Evolutionary conservation across 495 filamentous ascomycete genomes (phyloP).

Genomic region (Mycothermus thermophilus): DNA sequence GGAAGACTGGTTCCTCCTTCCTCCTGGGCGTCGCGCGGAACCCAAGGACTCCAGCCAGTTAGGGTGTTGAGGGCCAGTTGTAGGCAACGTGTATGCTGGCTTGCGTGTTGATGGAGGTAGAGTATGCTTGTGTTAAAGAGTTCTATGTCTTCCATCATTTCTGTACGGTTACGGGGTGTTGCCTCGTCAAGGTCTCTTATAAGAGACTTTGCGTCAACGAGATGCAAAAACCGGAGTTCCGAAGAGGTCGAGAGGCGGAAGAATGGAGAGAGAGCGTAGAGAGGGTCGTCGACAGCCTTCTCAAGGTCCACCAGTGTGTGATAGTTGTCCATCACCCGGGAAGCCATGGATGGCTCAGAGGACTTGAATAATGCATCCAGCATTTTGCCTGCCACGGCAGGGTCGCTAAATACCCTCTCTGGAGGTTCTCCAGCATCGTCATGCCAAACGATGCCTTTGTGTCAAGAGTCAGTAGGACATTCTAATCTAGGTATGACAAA

Average conservation of each 20-base stretch:
- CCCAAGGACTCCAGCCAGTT: too few species aligned
- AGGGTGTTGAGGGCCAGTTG: too few species aligned
- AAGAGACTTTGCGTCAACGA: constrained; percentile 8
- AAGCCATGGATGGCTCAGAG: background rate
- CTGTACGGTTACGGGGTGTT: background rate
- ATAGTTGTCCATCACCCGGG: constrained; percentile 4
- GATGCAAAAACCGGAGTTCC: constrained; percentile 17
- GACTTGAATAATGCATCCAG: background rate
- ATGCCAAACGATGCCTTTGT: background rate
- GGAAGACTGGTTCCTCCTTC: too few species aligned
- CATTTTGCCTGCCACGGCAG: background rate
- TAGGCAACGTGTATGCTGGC: too few species aligned
- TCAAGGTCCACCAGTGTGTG: constrained; percentile 8
- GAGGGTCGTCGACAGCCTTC: constrained; percentile 9
- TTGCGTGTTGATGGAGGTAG: too few species aligned
- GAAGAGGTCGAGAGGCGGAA: constrained; percentile 13
- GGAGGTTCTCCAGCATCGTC: background rate
- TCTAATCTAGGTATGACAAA: constrained; percentile 3
- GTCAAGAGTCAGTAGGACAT: too few species aligned
- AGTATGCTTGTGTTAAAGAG: too few species aligned
- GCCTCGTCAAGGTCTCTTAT: background rate
- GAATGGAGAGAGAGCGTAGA: constrained; percentile 17
- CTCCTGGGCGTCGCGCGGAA: too few species aligned
- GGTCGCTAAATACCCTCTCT: background rate
- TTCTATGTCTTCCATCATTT: background rate